A percentile compares a stretch with the other conserved stretches of the same genome.
phyloP scores from a whole-genome alignment of 345 rosid genomes.

The Pistacia vera region DNA sequence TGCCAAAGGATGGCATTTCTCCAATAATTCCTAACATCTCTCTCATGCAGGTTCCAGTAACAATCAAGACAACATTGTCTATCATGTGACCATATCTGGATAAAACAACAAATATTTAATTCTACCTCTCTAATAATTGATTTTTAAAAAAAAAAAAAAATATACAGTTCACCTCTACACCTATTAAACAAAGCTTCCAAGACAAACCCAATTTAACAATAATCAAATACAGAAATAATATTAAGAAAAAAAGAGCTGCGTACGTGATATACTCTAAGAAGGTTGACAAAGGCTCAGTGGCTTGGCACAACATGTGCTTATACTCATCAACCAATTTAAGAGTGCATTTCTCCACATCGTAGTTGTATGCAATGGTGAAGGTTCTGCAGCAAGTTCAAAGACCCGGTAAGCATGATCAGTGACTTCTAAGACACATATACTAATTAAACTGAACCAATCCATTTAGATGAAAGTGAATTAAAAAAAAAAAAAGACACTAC shows the following conservation, averaged over 20 bases:
- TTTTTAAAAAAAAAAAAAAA: not conserved
- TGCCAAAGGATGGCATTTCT: slow-evolving; percentile 98
- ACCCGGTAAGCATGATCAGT: slow-evolving; percentile 12
- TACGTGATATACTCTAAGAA: slow-evolving; percentile 97
- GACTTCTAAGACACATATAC: not conserved
- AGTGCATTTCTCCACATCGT: slow-evolving; percentile 99
- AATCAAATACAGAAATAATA: slow-evolving; percentile 10
- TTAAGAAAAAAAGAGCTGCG: slow-evolving; percentile 14
- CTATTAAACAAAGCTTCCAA: not conserved
- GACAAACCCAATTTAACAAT: not conserved
- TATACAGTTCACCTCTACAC: not conserved
- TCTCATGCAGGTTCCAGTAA: slow-evolving; percentile 98
- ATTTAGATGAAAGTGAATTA: not conserved
- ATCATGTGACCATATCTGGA: slow-evolving; percentile 98
- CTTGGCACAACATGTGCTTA: slow-evolving; percentile 93
- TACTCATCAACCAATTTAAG: slow-evolving; percentile 96
- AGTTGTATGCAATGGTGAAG: slow-evolving; percentile 96
- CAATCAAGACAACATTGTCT: slow-evolving; percentile 98
- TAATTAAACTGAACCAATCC: too few species aligned
- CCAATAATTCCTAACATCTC: slow-evolving; percentile 98
- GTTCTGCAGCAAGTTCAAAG: slow-evolving; percentile 59
- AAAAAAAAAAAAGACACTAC: not conserved
- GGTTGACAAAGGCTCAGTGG: slow-evolving; percentile 96
- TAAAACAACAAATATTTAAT: slow-evolving; percentile 17
- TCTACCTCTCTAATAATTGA: not conserved